Base-by-base conservation (phyloP, 2,329 filamentous ascomycete species). In the Setomelanomma holmii region DNA sequence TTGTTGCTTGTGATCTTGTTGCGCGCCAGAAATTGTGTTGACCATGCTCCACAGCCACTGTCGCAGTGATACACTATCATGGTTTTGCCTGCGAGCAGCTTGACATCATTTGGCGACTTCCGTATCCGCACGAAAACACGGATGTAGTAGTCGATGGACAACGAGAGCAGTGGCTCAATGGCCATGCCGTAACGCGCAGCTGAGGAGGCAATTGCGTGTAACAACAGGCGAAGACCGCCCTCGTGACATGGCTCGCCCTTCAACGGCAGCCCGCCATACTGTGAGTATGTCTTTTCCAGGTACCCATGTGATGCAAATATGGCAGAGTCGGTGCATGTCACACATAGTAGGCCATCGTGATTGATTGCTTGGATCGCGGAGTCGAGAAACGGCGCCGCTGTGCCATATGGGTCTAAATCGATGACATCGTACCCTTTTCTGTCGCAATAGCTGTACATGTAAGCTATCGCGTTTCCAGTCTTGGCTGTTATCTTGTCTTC, bases 241-340 rank as follows among this genome's bases (percentile, higher is more conserved):
- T 99, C 95, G 64, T 99, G 95, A 20, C 89, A 93, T 68, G 91
- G 88, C 43, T 84, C 80, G 0, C 92, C 93, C 76, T 96, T 96
- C 54, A 93, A 78, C 0, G 95, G 91, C 14, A 93, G 79, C 27
- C 95, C 95, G 3, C 95, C 95, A 68, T 99, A 99, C n/a, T 96
- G 81, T 1, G 93, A 88, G 73, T 88, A 99, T 3, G 91, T 86
- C 79, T 99, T 99, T 74, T 99, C 95, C 1, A 90, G 87, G 69
- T 98, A 99, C 49, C 93, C 91, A 63, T 91, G 90, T 0, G 93
- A 96, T 1, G 93, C 93, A 84, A 93, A 99, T 2, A 99, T 91
- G 8, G 90, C 92, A 8, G 93, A 93, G 74, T 99, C 95, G 0
- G 95, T 99, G 76, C 95, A 99, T 1, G 95, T 99, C 4, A 99